Evolutionary conservation across 2,329 filamentous ascomycete genomes (phyloP).

Genomic region (Aspergillus sp.): DNA sequence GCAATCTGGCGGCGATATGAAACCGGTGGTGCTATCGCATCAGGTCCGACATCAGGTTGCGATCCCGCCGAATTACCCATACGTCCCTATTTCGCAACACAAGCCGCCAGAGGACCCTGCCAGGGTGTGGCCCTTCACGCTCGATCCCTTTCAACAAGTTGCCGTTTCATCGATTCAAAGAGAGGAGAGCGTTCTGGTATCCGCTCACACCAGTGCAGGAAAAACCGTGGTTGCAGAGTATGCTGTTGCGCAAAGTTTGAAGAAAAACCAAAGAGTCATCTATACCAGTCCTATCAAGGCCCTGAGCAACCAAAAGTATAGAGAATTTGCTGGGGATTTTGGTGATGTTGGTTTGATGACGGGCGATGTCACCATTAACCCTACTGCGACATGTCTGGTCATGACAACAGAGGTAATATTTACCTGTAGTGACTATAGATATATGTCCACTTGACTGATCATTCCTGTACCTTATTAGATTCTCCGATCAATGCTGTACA

Average conservation of each 20-base stretch:
- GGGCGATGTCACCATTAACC: constrained; percentile 97
- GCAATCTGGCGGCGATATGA: constrained; percentile 54
- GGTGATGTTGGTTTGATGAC: constrained; percentile 98
- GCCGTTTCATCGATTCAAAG: constrained; percentile 92
- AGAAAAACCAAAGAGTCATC: constrained; percentile 95
- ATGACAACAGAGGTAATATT: constrained; percentile 78
- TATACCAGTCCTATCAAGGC: constrained; percentile 99
- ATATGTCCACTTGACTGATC: constrained; percentile 12
- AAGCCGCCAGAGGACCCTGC: constrained; percentile 82
- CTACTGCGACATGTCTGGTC: constrained; percentile 91
- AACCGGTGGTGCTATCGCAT: constrained; percentile 72
- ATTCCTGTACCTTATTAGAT: constrained; percentile 45
- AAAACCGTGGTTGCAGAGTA: constrained; percentile 99
- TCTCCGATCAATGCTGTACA: constrained; percentile 95
- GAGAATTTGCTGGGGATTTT: constrained; percentile 92
- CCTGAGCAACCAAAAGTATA: constrained; percentile 95
- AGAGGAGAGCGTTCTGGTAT: constrained; percentile 92
- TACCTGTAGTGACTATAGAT: neutral
- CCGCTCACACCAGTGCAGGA: constrained; percentile 92
- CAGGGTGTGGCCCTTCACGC: constrained; percentile 74
- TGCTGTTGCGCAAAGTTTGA: constrained; percentile 92
- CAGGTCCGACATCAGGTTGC: constrained; percentile 98
- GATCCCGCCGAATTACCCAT: constrained; percentile 86
- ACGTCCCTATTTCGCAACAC: constrained; percentile 90
- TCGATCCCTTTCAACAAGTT: constrained; percentile 95